Percentiles rank a stretch among this genome's conserved stretches.
Conservation (phyloP, 106 monocot genomes). For the Phalaenopsis aphrodite region DNA sequence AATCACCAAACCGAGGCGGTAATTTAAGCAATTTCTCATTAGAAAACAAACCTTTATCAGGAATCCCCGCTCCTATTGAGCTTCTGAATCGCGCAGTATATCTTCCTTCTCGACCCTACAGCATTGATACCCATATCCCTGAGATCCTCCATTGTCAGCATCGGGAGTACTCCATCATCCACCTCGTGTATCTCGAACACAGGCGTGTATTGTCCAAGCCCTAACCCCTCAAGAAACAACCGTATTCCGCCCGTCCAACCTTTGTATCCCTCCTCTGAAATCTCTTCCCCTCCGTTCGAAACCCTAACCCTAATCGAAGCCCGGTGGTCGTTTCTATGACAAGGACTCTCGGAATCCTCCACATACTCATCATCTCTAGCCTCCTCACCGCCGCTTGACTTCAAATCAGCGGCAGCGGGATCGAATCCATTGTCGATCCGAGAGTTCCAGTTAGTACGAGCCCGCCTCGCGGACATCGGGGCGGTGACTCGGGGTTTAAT, state of each 20-base stretch:
- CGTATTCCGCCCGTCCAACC: constrained; percentile 22
- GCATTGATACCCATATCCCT: constrained; percentile 95
- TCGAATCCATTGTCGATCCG: background rate
- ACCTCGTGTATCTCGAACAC: constrained; percentile 93
- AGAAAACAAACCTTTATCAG: constrained; percentile 16
- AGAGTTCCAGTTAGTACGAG: background rate
- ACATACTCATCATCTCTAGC: constrained; percentile 3
- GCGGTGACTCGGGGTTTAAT: background rate
- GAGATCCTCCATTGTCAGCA: constrained; percentile 78
- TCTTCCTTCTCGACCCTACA: constrained; percentile 81
- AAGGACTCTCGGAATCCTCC: constrained; percentile 8
- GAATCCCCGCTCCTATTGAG: constrained; percentile 33
- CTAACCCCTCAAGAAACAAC: constrained; percentile 39
- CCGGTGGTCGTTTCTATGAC: background rate
- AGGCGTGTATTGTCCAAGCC: constrained; percentile 55
- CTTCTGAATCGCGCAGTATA: constrained; percentile 81
- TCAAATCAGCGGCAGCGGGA: background rate
- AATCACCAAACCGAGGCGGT: background rate
- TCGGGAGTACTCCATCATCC: constrained; percentile 72
- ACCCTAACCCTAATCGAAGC: constrained; percentile 20
- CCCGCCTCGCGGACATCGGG: background rate
- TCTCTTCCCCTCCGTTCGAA: constrained; percentile 15
- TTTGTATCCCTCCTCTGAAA: constrained; percentile 12
- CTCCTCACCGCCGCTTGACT: background rate
- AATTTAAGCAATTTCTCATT: background rate